Evolutionary conservation across 352 stramenopile species (phyloP), one percentile per base, ranked within the genome.

Genomic region (Aphanomyces euteiches): DNA sequence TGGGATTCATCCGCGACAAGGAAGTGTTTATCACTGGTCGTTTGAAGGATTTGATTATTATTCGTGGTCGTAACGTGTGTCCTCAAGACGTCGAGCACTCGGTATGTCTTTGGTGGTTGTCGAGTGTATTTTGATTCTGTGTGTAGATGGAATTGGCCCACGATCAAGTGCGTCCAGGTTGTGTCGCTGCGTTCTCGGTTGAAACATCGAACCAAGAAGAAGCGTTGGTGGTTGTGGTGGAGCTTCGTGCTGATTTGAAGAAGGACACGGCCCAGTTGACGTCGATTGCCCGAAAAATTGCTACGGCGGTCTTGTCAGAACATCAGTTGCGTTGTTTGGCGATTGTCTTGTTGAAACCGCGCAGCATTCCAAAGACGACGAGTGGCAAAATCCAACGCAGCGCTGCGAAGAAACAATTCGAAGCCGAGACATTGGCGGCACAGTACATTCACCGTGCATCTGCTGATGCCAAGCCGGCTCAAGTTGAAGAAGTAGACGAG

Each of bases 321-420:
- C 84, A 95, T 69, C 82, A 89, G 47, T 60, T 95, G 41, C 79
- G 80, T 21, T 89, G 83, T 47, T 76, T 86, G 58, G 76, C 75
- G 7, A 87, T 95, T 64, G 84, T 93, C n/a, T 47, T 94, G 68
- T 59, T 94, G 38, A 74, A 71, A 5, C 79, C 87, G 38, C 85
- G 86, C 67, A 85, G 79, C 6, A 91, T 94, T 21, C 80, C 83
- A 0, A 93, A 93, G 77, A 93, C 87, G 0, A 93, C 85, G 15
- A 93, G 86, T 56, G 85, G 87, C 56, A 95, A 93, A 73, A 92
- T 93, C 40, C 84, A 90, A 65, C 87, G 87, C n/a, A 85, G 82
- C 47, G 79, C 78, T 8, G 75, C 82, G 7, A 92, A 90, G 69
- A 37, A 75, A 7, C 80, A 87, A 69, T 91, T 83, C 66, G 56